Conservation (phyloP, 257 asterid genomes). For the Solanum etuberosum region DNA sequence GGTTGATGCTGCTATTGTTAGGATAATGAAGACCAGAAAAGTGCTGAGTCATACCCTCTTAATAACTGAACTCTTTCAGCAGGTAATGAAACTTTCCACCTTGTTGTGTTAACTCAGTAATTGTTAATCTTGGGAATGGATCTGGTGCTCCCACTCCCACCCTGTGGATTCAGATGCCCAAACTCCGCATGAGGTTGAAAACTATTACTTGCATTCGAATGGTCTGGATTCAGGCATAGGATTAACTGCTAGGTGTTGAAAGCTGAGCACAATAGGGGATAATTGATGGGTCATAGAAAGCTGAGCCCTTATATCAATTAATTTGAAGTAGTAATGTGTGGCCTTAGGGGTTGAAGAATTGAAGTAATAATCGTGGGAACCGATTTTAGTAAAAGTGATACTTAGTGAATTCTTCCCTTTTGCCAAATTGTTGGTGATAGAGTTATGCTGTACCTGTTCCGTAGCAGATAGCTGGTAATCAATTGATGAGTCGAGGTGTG, state of each 20-base stretch:
- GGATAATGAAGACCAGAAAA: constrained; percentile 96
- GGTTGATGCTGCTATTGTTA: constrained; percentile 98
- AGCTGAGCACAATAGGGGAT: not conserved
- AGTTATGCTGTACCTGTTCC: not conserved
- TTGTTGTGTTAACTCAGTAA: not conserved
- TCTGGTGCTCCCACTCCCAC: not conserved
- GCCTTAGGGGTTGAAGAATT: not conserved
- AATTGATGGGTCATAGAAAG: not conserved
- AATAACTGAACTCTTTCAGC: constrained; percentile 96
- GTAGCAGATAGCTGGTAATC: not conserved
- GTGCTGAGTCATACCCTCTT: constrained; percentile 87
- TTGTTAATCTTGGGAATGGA: not conserved
- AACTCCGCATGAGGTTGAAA: not conserved
- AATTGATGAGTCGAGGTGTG: not conserved
- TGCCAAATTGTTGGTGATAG: not conserved
- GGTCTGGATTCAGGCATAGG: not conserved
- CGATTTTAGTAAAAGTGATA: not conserved
- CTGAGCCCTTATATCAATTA: not conserved
- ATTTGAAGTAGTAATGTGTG: not conserved
- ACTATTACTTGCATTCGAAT: not conserved
- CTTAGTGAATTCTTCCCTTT: not conserved
- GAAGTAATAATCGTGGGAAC: not conserved
- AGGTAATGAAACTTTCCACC: constrained; percentile 31
- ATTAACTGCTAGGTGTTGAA: not conserved
- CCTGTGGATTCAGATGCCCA: not conserved